Base-by-base conservation (phyloP, 306 rosid genomes). In the Malus asiatica region DNA sequence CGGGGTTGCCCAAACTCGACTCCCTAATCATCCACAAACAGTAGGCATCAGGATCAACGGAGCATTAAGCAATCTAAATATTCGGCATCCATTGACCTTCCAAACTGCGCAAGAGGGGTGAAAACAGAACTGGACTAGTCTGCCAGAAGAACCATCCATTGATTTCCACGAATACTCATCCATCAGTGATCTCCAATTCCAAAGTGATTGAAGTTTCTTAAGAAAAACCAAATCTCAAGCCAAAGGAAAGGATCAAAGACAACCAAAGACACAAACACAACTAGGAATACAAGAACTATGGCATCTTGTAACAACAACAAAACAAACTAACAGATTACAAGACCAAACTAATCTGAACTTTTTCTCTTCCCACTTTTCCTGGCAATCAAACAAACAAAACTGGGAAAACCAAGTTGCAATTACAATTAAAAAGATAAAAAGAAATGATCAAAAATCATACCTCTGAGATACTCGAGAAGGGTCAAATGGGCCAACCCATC, bases 381-480 rank as follows among this genome's bases (percentile, higher is more conserved):
- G 38, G 64, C 68, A 70, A 58, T 8, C 80, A 35, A 78, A 46
- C 75, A 59, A 61, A 42, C 57, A 48, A 72, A 66, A 42, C 12
- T 32, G 33, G 33, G 33, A 46, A 76, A 60, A 35, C 48, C 57
- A 64, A 75, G 66, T 59, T 71, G 64, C 32, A 45, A 75, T 53
- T 46, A 11, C 33, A 33, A 40, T 18, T 40, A 19, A 78, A 16
- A 3, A 1, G 20, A 19, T 2, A 18, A 33, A 68, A 44, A 38
- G 4, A 32, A 57, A 5, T 12, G 9, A 42, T 32, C 0, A 61
- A 15, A 60, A 51, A 30, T 16, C 30, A 66, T 76, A 90, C 99
- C 99, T 90, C 97, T 88, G 68, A 95, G 97, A 84, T 92, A 95
- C 80, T 95, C 99, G 5, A 95, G 93, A 70, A 90, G 92, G 30